Percentiles rank a stretch among this genome's conserved stretches.
These are phyloP conservation scores for Kregervanrija pseudodelftensis DNA, from an alignment of 805 yeast species.

Conservation along the genomic window DNA sequence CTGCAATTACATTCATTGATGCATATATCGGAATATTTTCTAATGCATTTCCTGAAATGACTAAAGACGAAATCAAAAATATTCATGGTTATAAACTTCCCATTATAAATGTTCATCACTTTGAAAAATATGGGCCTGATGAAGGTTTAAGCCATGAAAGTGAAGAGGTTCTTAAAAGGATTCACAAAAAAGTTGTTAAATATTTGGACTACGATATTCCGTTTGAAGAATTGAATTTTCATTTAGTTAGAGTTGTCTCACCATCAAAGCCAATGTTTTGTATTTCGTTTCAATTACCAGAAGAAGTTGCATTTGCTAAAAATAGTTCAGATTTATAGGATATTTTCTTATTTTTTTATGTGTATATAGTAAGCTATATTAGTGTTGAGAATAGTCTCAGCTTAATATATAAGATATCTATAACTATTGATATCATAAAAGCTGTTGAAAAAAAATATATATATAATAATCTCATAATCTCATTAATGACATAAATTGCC, in stretches of 20 bases:
- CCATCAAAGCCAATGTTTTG: conserved; percentile 97
- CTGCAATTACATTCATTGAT: conserved; percentile 76
- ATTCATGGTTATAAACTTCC: conserved; percentile 57
- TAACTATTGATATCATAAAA: no score
- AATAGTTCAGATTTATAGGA: no score
- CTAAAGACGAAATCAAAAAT: conserved; percentile 27
- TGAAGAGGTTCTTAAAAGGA: conserved; percentile 61
- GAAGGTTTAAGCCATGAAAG: conserved; percentile 60
- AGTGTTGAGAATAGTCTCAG: background rate
- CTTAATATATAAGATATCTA: background rate
- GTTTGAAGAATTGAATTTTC: conserved; percentile 50
- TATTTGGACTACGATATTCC: conserved; percentile 43
- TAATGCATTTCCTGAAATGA: conserved; percentile 28
- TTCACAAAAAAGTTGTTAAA: conserved; percentile 45
- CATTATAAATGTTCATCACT: conserved; percentile 80
- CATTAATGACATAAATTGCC: no score
- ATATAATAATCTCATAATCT: no score
- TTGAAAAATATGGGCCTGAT: conserved; percentile 75
- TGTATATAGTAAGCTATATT: background rate
- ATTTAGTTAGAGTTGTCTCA: conserved; percentile 87
- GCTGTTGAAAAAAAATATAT: no score
- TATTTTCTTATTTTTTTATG: background rate
- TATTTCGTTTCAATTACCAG: conserved; percentile 69
- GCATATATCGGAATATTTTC: conserved; percentile 70
- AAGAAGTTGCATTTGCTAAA: conserved; percentile 48